A percentile compares a stretch with the other conserved stretches of the same genome.
Conservation (phyloP, 176 grass and related monocot species). For the Cenchrus purpureus region DNA sequence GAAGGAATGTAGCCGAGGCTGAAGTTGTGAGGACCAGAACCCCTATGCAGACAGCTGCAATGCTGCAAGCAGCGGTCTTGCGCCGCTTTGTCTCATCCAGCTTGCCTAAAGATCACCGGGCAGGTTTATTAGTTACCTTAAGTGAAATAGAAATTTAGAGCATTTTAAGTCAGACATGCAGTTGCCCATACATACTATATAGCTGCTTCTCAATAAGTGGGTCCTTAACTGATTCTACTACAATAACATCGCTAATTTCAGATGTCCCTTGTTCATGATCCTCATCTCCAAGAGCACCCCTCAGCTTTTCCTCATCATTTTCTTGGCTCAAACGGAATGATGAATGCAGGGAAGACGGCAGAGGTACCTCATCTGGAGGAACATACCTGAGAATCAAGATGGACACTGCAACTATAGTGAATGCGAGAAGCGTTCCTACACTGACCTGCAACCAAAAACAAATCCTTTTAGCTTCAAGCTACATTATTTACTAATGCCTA, state of each 20-base stretch:
- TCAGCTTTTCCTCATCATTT: slow-evolving; percentile 53
- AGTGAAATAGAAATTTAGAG: slow-evolving; percentile 10
- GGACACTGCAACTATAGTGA: slow-evolving; percentile 80
- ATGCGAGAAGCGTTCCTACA: slow-evolving; percentile 82
- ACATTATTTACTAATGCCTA: not conserved
- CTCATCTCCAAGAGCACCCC: slow-evolving; percentile 39
- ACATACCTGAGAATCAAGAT: slow-evolving; percentile 93
- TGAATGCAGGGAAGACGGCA: slow-evolving; percentile 78
- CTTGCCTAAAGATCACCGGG: slow-evolving; percentile 45
- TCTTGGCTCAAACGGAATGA: slow-evolving; percentile 82
- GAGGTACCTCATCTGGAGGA: slow-evolving; percentile 77
- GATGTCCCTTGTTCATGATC: slow-evolving; percentile 37
- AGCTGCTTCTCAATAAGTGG: slow-evolving; percentile 71
- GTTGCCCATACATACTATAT: slow-evolving; percentile 47
- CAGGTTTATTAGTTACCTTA: not conserved
- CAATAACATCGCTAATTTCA: slow-evolving; percentile 55
- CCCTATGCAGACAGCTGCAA: slow-evolving; percentile 69
- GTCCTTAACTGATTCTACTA: slow-evolving; percentile 46
- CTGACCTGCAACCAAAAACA: slow-evolving; percentile 65
- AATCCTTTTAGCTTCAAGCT: not conserved
- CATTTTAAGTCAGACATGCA: not conserved
- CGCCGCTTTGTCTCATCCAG: slow-evolving; percentile 66
- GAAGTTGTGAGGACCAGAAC: slow-evolving; percentile 74
- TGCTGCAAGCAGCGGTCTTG: slow-evolving; percentile 69
- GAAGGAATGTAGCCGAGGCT: slow-evolving; percentile 69